Base-by-base conservation (phyloP, 2,329 filamentous ascomycete species). In the Cercospora sp. region DNA sequence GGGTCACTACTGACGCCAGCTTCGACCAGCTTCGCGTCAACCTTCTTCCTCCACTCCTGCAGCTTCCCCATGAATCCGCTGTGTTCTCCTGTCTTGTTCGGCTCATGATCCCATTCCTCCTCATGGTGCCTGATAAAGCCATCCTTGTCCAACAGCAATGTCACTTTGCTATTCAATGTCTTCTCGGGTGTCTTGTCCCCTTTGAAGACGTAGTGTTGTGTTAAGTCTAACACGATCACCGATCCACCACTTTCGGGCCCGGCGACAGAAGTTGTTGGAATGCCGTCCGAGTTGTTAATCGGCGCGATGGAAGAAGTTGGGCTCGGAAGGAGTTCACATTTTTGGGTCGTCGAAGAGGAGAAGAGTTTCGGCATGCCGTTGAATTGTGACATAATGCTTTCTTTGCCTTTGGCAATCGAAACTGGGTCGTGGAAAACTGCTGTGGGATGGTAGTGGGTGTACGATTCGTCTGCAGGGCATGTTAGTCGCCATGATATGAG, bases 351-450 rank as follows among this genome's bases (percentile, higher is more conserved):
- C 30, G 70, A 72, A 12, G 69, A 45, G 13, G 68, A 66, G 68
- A 76, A 76, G 43, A 76, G 69, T 68, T 74, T 75, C 28, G 73
- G 73, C 74, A 75, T 75, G 60, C 74, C 73, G 49, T 75, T 76
- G 69, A 76, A 76, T 32, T 75, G 74, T 2, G 66, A 70, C 66
- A 72, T 73, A 61, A 76, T 74, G 64, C 72, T 73, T 16, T 73
- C 69, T 16, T 72, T 70, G 57, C 73, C 73, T 37, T 73, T 68
- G 28, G 74, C 74, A 16, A 76, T 75, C 21, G 70, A 73, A 21
- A 76, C 74, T 1, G 74, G 74, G 59, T 76, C 74, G 60, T 75
- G 74, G 71, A 76, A 76, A 61, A 72, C 63, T 24, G 74, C 74
- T 32, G 70, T 68, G 40, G 63, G 34, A 55, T 69, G 71, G 62